phyloP scores from a whole-genome alignment of 768 basidiomycete genomes.

The Chalciporus chontae region DNA sequence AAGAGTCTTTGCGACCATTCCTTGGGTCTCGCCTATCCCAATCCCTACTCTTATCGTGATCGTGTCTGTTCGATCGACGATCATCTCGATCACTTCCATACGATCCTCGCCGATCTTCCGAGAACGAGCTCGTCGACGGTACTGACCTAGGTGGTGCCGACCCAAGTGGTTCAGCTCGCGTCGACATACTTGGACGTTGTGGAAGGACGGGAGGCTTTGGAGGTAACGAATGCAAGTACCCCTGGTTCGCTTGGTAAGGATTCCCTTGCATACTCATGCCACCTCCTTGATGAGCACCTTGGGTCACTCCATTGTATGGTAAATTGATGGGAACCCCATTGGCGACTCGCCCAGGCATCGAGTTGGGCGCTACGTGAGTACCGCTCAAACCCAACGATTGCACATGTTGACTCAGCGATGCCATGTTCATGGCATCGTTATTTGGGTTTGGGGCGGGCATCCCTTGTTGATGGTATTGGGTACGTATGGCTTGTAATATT shows the following conservation, averaged over 20 bases:
- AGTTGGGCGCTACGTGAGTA: not conserved
- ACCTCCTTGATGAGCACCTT: constrained; percentile 2
- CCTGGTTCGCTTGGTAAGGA: constrained; percentile 2
- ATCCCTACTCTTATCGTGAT: constrained; percentile 8
- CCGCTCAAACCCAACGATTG: not conserved
- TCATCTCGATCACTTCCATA: constrained; percentile 21
- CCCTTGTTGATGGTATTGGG: constrained; percentile 13
- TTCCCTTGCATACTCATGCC: not conserved
- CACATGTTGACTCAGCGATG: not conserved
- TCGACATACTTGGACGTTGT: constrained; percentile 14
- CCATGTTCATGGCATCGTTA: not conserved
- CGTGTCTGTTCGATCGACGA: constrained; percentile 11
- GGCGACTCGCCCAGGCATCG: not conserved
- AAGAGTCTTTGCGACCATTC: constrained; percentile 3
- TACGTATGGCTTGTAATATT: constrained; percentile 15
- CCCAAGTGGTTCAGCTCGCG: constrained; percentile 19
- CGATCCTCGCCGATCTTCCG: constrained; percentile 20
- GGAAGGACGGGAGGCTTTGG: constrained; percentile 16
- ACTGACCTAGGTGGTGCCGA: constrained; percentile 14
- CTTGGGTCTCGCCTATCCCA: constrained; percentile 9
- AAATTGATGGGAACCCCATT: not conserved
- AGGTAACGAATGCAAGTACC: not conserved
- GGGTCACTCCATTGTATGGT: not conserved
- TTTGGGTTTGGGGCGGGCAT: not conserved
- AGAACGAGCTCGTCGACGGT: constrained; percentile 12